phyloP scores from a whole-genome alignment of 1,139 yeast species.

The Kurtzmaniella quercitrusa region DNA sequence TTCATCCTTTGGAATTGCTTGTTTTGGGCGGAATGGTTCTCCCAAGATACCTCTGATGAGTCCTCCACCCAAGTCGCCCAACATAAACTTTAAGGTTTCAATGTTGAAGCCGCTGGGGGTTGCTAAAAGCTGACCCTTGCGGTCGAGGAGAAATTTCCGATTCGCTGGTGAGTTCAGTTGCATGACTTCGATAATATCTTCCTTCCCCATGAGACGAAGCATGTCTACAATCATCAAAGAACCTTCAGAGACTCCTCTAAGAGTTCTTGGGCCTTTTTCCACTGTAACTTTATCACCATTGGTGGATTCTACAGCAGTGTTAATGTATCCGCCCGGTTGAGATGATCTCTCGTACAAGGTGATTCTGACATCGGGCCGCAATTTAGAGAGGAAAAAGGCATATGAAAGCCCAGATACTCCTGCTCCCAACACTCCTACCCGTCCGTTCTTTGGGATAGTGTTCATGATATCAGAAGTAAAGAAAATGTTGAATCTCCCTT shows the following conservation, averaged over 20 bases:
- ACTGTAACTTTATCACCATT: constrained; percentile 24
- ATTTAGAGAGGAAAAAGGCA: constrained; percentile 64
- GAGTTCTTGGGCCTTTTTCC: constrained; percentile 75
- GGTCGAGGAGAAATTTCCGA: constrained; percentile 53
- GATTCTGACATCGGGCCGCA: constrained; percentile 69
- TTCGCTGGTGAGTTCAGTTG: constrained; percentile 50
- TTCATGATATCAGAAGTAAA: neutral
- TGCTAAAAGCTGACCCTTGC: constrained; percentile 43
- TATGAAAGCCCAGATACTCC: constrained; percentile 85
- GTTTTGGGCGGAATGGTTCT: constrained; percentile 38
- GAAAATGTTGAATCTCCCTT: neutral
- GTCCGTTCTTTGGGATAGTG: constrained; percentile 26
- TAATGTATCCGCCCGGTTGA: constrained; percentile 79
- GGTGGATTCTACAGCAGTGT: constrained; percentile 26
- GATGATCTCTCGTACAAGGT: constrained; percentile 54
- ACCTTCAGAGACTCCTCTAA: constrained; percentile 68
- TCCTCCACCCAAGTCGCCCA: constrained; percentile 33
- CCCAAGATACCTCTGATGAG: constrained; percentile 29
- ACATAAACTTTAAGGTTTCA: constrained; percentile 36
- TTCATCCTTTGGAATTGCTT: constrained; percentile 49
- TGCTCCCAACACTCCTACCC: constrained; percentile 72
- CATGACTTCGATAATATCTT: constrained; percentile 46
- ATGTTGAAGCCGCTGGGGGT: constrained; percentile 24
- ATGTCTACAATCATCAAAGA: constrained; percentile 58
- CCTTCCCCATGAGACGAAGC: constrained; percentile 38